These are phyloP conservation scores for Oxyria digyna DNA, from an alignment of 148 eudicot genomes.

Conservation along the genomic window DNA sequence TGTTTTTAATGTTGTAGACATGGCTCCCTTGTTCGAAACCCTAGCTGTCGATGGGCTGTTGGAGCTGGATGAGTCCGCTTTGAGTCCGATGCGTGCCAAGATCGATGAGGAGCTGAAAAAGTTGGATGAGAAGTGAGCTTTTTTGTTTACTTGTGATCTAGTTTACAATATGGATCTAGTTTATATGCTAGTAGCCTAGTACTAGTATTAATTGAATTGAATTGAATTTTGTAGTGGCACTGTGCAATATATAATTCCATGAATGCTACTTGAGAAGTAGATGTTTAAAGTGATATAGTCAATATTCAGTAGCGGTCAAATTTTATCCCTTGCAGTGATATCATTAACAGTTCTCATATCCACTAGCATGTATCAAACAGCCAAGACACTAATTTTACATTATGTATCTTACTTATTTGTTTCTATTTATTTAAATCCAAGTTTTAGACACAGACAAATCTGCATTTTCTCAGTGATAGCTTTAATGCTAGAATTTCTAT, in stretches of 20 bases:
- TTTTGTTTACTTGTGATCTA: neutral
- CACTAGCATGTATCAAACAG: neutral
- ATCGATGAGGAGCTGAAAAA: slow-evolving; percentile 72
- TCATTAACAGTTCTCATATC: neutral
- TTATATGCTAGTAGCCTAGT: too few species aligned
- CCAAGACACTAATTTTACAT: neutral
- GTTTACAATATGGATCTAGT: neutral
- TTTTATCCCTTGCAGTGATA: neutral
- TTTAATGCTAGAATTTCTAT: neutral
- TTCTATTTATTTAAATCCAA: neutral
- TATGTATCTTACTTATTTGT: neutral
- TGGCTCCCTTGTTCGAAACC: slow-evolving; percentile 69
- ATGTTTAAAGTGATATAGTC: neutral
- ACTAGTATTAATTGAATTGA: neutral
- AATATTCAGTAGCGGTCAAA: neutral
- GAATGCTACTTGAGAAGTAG: neutral
- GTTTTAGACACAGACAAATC: neutral
- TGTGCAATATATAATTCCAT: neutral
- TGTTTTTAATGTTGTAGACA: slow-evolving; percentile 52
- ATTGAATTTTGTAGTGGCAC: neutral
- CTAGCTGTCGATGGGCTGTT: slow-evolving; percentile 37
- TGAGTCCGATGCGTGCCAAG: slow-evolving; percentile 60
- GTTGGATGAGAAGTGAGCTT: slow-evolving; percentile 74
- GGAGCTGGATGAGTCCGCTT: slow-evolving; percentile 51
- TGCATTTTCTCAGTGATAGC: neutral